Evolutionary conservation across 78 protist genomes (phyloP).

Genomic region (Pigoraptor vietnamica): DNA sequence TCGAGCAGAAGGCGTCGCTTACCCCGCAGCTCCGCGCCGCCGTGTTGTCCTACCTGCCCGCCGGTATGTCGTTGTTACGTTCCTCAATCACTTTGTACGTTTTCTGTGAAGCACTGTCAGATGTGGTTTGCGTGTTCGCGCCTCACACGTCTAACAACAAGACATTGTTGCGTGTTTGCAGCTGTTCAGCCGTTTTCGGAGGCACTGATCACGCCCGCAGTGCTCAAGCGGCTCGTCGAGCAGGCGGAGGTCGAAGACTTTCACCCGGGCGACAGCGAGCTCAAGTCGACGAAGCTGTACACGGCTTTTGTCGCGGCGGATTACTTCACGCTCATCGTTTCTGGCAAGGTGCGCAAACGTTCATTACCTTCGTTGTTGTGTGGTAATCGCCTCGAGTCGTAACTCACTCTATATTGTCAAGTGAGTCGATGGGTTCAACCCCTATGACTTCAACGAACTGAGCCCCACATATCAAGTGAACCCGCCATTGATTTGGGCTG

Average conservation of each 20-base stretch:
- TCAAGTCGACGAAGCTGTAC: neutral
- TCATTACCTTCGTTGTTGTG: neutral
- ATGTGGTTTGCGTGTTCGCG: too few species aligned
- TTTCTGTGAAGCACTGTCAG: neutral
- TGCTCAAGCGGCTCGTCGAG: neutral
- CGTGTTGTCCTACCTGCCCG: neutral
- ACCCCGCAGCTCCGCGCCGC: neutral
- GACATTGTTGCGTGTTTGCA: too few species aligned
- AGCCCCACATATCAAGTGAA: neutral
- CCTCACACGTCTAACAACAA: too few species aligned
- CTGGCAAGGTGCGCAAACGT: neutral
- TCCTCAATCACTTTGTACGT: neutral
- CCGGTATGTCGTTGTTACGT: neutral
- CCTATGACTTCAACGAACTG: neutral
- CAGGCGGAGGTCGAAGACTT: neutral
- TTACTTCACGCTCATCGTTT: neutral
- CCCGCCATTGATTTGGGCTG: too few species aligned
- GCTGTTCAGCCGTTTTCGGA: neutral
- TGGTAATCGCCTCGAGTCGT: too few species aligned
- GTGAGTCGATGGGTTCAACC: neutral
- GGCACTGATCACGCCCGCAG: neutral
- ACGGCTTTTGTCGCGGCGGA: neutral
- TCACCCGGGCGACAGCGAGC: neutral
- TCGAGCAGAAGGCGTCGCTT: neutral
- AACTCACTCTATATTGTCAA: neutral